Evolutionary conservation across 1,284 basidiomycete genomes (phyloP).

Genomic region (Acaromyces ingoldii): DNA sequence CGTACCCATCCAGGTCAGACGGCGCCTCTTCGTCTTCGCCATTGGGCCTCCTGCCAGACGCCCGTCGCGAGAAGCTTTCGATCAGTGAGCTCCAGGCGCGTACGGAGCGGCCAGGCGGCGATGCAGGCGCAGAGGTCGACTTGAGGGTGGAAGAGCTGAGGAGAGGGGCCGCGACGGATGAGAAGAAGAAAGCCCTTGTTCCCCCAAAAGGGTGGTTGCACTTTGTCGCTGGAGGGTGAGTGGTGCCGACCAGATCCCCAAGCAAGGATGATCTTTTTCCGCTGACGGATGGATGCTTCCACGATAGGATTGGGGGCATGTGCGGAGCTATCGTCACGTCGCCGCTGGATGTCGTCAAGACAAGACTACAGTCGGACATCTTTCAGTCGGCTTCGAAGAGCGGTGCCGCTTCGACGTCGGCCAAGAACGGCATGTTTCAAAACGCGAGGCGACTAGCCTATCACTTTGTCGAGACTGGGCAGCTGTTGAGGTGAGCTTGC

Average conservation of each 20-base stretch:
- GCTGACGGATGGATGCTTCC: slow-evolving; percentile 1
- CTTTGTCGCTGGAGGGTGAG: slow-evolving; percentile 55
- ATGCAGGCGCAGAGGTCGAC: slow-evolving; percentile 28
- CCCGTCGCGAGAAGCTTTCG: slow-evolving; percentile 6
- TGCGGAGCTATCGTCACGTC: slow-evolving; percentile 93
- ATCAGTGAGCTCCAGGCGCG: slow-evolving; percentile 5
- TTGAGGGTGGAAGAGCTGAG: neutral
- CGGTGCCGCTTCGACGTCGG: slow-evolving; percentile 3
- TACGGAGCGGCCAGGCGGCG: slow-evolving; percentile 7
- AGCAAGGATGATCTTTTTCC: neutral
- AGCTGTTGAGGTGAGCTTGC: too few relatives aligned
- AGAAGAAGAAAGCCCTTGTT: slow-evolving; percentile 5
- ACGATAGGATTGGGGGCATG: slow-evolving; percentile 84
- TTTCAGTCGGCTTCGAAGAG: slow-evolving; percentile 63
- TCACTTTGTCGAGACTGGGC: slow-evolving; percentile 90
- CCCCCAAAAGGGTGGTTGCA: slow-evolving; percentile 53
- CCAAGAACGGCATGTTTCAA: slow-evolving; percentile 12
- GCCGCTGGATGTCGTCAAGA: slow-evolving; percentile 97
- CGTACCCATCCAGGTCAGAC: neutral
- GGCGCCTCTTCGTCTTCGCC: neutral
- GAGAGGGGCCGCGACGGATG: neutral
- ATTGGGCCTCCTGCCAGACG: too few relatives aligned
- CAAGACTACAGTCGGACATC: slow-evolving; percentile 84
- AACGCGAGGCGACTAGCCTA: slow-evolving; percentile 64
- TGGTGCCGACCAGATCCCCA: neutral